Conservation (phyloP, 2,329 filamentous ascomycete species). For the Monosporascus ibericus region DNA sequence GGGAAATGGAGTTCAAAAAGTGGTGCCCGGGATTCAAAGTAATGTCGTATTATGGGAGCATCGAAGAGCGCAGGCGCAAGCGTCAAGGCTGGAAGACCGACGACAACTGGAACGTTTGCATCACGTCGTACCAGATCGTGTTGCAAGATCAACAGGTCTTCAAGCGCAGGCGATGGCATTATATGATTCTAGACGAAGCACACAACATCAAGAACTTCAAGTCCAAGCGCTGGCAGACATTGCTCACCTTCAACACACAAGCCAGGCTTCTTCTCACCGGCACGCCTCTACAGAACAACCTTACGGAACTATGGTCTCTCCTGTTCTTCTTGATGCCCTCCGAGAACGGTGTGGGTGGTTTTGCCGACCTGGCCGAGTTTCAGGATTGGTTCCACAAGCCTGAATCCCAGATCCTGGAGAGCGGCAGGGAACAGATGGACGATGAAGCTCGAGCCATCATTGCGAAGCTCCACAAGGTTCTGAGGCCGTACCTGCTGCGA, state of each 20-base stretch:
- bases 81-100: constrained; percentile 90
- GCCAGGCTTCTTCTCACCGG: constrained; percentile 84
- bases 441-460: constrained; percentile 90
- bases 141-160: constrained; percentile 92
- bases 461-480: constrained; percentile 85
- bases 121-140: constrained; percentile 95
- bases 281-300: constrained; percentile 92
- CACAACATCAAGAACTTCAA: constrained; percentile 99
- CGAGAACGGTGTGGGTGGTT: constrained; percentile 78
- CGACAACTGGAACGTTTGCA: constrained; percentile 92
- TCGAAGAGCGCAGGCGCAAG: constrained; percentile 87
- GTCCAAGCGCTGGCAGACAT: constrained; percentile 91
- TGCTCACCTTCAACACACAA: constrained; percentile 88
- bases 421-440: constrained; percentile 88
- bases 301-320: constrained; percentile 94
- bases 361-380: constrained; percentile 92
- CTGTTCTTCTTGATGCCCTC: constrained; percentile 95
- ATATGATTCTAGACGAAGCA: constrained; percentile 95
- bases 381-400: constrained; percentile 94
- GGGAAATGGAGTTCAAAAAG: constrained; percentile 99
- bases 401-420: constrained; percentile 92
- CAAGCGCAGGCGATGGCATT: constrained; percentile 90
- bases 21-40: constrained; percentile 98
- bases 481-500: constrained; percentile 85
- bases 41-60: constrained; percentile 89